Evolutionary conservation across 2,329 filamentous ascomycete genomes (phyloP).

Genomic region (Coleophoma cylindrospora): DNA sequence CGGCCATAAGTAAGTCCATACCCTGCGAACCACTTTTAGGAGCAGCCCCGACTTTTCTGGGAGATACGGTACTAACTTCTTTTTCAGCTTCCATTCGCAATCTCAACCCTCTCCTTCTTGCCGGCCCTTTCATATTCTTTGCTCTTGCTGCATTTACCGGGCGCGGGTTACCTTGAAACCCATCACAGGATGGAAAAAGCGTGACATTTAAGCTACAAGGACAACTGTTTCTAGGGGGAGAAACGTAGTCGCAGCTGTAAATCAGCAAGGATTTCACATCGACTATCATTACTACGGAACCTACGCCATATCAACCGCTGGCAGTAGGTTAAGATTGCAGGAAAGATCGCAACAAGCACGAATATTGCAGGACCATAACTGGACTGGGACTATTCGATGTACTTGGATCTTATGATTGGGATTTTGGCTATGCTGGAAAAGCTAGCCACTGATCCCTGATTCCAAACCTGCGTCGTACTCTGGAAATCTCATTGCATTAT

Average conservation of each 20-base stretch:
- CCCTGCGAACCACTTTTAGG: conserved; percentile 22
- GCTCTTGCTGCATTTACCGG: conserved; percentile 27
- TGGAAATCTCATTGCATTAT: too few species aligned
- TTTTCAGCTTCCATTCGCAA: conserved; percentile 35
- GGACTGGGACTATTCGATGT: neutral
- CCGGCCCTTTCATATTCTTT: conserved; percentile 39
- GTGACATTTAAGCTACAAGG: conserved; percentile 31
- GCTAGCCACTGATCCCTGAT: too few species aligned
- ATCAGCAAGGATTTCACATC: conserved; percentile 37
- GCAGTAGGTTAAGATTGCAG: neutral
- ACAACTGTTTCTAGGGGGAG: too few species aligned
- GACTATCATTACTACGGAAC: conserved; percentile 4
- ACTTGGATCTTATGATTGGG: neutral
- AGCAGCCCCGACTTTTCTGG: conserved; percentile 14
- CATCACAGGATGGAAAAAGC: conserved; percentile 40
- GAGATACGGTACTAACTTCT: conserved; percentile 19
- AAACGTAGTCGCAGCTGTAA: conserved; percentile 31
- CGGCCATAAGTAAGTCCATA: conserved; percentile 55
- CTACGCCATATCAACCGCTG: neutral
- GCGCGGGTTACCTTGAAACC: conserved; percentile 23
- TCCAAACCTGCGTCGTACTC: too few species aligned
- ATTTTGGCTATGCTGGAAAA: too few species aligned
- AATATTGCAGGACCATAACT: neutral
- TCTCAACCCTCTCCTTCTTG: conserved; percentile 45
- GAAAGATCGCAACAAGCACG: neutral